phyloP scores from a whole-genome alignment of 805 yeast genomes.

The Zygoascus flipseniorum region DNA sequence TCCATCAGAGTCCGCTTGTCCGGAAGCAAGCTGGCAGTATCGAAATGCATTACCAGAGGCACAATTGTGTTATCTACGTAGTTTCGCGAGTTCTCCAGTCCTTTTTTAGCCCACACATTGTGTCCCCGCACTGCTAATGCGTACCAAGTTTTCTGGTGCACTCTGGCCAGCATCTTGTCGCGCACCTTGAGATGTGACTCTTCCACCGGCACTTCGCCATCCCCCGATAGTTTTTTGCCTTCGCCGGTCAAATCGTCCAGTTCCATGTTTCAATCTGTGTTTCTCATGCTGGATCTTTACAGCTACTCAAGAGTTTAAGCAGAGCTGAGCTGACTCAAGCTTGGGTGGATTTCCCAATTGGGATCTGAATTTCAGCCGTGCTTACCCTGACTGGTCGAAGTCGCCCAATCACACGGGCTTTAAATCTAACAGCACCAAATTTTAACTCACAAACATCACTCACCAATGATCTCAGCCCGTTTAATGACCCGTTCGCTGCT shows the following conservation, averaged over 20 bases:
- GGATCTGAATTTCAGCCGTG: not conserved
- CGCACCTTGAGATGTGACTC: not conserved
- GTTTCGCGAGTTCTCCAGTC: not conserved
- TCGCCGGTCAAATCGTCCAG: not conserved
- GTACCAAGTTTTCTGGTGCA: slow-evolving; percentile 3
- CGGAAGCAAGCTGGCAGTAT: slow-evolving; percentile 5
- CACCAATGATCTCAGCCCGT: not conserved
- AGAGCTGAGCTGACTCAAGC: no score
- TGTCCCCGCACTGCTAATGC: slow-evolving; percentile 1
- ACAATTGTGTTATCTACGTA: slow-evolving; percentile 3
- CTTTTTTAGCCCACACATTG: slow-evolving; percentile 2
- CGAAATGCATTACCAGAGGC: slow-evolving; percentile 5
- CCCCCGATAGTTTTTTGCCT: not conserved
- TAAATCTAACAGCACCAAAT: not conserved
- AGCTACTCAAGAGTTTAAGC: no score
- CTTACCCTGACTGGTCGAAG: not conserved
- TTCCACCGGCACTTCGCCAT: not conserved
- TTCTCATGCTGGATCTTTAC: no score
- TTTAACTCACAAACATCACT: not conserved
- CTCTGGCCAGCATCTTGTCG: not conserved
- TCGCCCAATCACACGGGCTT: not conserved
- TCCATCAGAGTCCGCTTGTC: not conserved
- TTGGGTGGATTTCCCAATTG: no score
- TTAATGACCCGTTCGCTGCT: not conserved
- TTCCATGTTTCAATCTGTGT: not conserved